Base-by-base conservation (phyloP, 208 protist genomes). In the Novymonas esmeraldas region DNA sequence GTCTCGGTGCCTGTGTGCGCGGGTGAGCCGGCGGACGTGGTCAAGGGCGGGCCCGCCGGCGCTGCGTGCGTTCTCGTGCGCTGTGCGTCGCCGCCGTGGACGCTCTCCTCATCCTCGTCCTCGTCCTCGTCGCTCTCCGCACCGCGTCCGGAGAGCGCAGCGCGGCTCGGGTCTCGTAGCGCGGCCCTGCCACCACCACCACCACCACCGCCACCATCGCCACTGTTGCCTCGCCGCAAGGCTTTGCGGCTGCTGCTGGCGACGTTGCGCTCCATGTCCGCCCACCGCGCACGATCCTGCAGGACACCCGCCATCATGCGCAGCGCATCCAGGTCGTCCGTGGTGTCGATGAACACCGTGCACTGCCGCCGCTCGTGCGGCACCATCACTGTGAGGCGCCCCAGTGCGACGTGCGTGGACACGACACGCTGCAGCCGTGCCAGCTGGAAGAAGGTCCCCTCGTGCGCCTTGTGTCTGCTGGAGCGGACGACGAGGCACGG, bases 401-500 rank as follows among this genome's bases (percentile, higher is more conserved):
- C 90, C 49, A 84, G 71, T 22, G 57, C 46, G 2, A 81, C 75
- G 50, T 83, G 80, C 16, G 78, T 55, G 9, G 82, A 77, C 16
- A 95, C 48, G 9, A 95, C 81, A 6, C 73, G 74, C 28, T 79
- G 74, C 31, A 95, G 63, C 3, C 72, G 69, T 0, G 10, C 18
- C 0, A 95, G 76, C 4, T 45, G 80, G 70, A 95, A 95, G 55
- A 95, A 93, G 16, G 84, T 95, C 26, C 84, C 87, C 55, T 92
- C 68, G 48, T 87, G 76, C 0, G 29, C 24, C 50, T 82, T 79
- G 73, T 95, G 86, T 14, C 67, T 36, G 56, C 71, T 82, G 31
- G 80, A 87, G 44, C 86, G 84, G 14, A 95, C 90, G 38, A 95
- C 85, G 24, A 95, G 73, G 55, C 90, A 95, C 7, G 90, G 90